A percentile compares a stretch with the other conserved stretches of the same genome.
Conservation (phyloP, 75 land plant genomes). For the Cryptomeria japonica region DNA sequence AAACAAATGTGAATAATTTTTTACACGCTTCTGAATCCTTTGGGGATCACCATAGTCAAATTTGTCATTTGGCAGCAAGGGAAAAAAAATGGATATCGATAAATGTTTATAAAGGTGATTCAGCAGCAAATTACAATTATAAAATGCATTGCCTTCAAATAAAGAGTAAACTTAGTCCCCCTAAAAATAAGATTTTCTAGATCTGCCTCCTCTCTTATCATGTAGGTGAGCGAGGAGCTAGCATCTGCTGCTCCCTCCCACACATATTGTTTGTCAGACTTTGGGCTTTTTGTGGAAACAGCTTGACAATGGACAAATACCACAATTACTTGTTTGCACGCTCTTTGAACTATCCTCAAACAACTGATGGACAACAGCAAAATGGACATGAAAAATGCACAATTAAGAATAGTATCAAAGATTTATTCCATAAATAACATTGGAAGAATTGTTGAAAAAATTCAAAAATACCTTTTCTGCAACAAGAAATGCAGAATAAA, state of each 20-base stretch:
- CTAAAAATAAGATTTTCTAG: conserved; percentile 64
- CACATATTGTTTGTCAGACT: conserved; percentile 85
- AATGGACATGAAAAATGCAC: too few relatives aligned
- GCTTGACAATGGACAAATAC: conserved; percentile 34
- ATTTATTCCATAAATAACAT: not conserved
- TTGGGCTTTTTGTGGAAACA: conserved; percentile 84
- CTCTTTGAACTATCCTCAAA: not conserved
- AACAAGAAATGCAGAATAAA: conserved; percentile 96
- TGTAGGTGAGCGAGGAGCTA: conserved; percentile 46
- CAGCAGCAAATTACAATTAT: not conserved
- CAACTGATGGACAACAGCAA: not conserved
- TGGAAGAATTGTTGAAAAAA: not conserved
- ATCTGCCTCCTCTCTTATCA: conserved; percentile 74
- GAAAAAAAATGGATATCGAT: not conserved
- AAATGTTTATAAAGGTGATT: not conserved
- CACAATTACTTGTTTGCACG: not conserved
- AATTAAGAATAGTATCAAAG: not conserved
- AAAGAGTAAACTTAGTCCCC: conserved; percentile 81
- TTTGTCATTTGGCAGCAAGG: conserved; percentile 80
- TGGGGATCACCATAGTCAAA: conserved; percentile 77
- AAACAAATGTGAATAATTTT: conserved; percentile 94
- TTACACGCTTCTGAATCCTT: conserved; percentile 73
- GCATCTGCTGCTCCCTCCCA: conserved; percentile 83
- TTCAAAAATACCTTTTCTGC: conserved; percentile 73
- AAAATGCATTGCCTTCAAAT: conserved; percentile 44